phyloP scores from a whole-genome alignment of 768 basidiomycete genomes.

The Exidia glandulosa region DNA sequence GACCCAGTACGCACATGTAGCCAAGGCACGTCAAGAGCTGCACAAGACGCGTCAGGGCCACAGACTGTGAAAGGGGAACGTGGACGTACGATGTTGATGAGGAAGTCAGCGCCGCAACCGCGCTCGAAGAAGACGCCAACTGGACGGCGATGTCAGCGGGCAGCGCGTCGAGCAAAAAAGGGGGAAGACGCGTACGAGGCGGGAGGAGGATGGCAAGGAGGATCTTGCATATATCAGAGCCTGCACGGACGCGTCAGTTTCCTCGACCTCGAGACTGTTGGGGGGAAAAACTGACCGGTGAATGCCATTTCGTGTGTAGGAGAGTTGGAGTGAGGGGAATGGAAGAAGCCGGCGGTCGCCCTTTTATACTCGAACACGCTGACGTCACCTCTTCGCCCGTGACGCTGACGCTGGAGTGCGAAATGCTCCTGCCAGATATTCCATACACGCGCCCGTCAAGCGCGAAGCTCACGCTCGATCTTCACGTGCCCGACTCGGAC shows the following conservation, averaged over 20 bases:
- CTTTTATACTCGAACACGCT: background rate
- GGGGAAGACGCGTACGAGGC: slow-evolving; percentile 41
- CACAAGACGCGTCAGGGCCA: slow-evolving; percentile 1
- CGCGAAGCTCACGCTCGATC: background rate
- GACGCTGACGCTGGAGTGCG: background rate
- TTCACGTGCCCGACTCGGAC: background rate
- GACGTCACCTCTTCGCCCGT: background rate
- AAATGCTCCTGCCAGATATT: background rate
- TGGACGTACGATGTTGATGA: slow-evolving; percentile 50
- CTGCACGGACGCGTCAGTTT: background rate
- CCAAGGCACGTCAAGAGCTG: slow-evolving; percentile 48
- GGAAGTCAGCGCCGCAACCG: slow-evolving; percentile 66
- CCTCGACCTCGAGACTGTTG: background rate
- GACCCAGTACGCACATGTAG: slow-evolving; percentile 47
- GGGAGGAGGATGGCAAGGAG: slow-evolving; percentile 56
- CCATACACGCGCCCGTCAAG: background rate
- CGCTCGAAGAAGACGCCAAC: slow-evolving; percentile 83
- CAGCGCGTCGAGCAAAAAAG: slow-evolving; percentile 37
- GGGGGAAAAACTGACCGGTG: slow-evolving; percentile 30
- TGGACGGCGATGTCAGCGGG: slow-evolving; percentile 68
- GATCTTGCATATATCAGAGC: background rate
- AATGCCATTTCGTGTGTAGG: slow-evolving; percentile 41
- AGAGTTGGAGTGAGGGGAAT: slow-evolving; percentile 2
- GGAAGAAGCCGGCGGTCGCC: background rate
- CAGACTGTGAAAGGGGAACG: slow-evolving; percentile 1